Evolutionary conservation across 345 rosid genomes (phyloP).

Genomic region (Hibiscus tridactylites): DNA sequence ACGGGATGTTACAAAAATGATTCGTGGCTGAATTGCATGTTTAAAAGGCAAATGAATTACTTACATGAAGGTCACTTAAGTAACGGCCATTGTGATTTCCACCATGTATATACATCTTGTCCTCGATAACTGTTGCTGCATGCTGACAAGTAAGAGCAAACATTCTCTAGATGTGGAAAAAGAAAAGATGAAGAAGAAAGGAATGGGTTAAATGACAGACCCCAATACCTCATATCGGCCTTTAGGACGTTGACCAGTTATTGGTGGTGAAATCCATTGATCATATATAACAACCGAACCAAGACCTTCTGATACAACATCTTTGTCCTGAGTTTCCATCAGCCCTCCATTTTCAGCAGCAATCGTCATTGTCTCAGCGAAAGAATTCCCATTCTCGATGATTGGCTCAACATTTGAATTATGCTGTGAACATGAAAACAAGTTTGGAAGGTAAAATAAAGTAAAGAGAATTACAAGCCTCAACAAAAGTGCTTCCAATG

Average conservation of each 20-base stretch:
- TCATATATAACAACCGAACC: conserved; percentile 73
- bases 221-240: conserved; percentile 83
- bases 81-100: conserved; percentile 99
- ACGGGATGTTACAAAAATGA: not conserved
- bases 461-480: not conserved
- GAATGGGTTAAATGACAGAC: conserved; percentile 14
- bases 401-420: conserved; percentile 43
- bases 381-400: conserved; percentile 52
- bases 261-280: conserved; percentile 79
- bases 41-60: conserved; percentile 20
- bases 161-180: conserved; percentile 16
- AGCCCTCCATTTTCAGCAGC: conserved; percentile 56
- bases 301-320: conserved; percentile 75
- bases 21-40: not conserved
- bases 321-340: conserved; percentile 79
- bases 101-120: conserved; percentile 88
- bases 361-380: conserved; percentile 56
- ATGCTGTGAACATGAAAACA: conserved; percentile 35
- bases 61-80: conserved; percentile 90
- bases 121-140: conserved; percentile 80
- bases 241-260: conserved; percentile 77
- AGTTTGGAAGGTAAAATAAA: conserved; percentile 4
- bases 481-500: not conserved
- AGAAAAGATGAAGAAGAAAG: conserved; percentile 15
- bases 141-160: conserved; percentile 47